Evolutionary conservation across 2,329 filamentous ascomycete genomes (phyloP).

Genomic region (Pseudocercospora pini-densiflorae): DNA sequence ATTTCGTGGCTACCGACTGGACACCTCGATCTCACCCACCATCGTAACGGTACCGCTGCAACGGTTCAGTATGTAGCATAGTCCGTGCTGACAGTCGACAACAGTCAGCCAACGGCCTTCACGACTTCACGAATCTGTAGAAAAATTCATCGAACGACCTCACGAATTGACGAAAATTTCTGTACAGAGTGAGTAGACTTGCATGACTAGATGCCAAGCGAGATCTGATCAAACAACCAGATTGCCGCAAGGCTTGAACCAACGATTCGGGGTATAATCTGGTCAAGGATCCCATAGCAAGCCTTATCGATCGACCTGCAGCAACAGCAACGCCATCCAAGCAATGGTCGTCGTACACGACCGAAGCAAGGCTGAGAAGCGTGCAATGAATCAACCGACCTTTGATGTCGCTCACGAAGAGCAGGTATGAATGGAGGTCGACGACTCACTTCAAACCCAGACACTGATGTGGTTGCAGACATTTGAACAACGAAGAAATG

Average conservation of each 20-base stretch:
- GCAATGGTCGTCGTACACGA: conserved; percentile 16
- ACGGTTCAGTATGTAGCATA: neutral
- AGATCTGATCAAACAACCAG: neutral
- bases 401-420: neutral
- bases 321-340: neutral
- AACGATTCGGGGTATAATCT: neutral
- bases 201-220: neutral
- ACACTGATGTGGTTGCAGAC: conserved; percentile 4
- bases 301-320: neutral
- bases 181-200: neutral
- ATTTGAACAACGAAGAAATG: conserved; percentile 10
- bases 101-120: neutral
- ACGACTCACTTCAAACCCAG: neutral
- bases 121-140: neutral
- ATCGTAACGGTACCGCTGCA: conserved; percentile 13
- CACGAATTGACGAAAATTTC: neutral
- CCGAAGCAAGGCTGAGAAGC: neutral
- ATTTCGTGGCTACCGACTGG: conserved; percentile 11
- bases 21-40: conserved; percentile 8
- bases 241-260: neutral
- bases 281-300: conserved; percentile 1
- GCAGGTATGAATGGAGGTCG: neutral
- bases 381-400: neutral
- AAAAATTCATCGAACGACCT: neutral
- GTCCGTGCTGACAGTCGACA: neutral